A percentile compares a stretch with the other conserved stretches of the same genome.
These are phyloP conservation scores for Candida gorgasii DNA, from an alignment of 805 yeast species.

Conservation along the genomic window DNA sequence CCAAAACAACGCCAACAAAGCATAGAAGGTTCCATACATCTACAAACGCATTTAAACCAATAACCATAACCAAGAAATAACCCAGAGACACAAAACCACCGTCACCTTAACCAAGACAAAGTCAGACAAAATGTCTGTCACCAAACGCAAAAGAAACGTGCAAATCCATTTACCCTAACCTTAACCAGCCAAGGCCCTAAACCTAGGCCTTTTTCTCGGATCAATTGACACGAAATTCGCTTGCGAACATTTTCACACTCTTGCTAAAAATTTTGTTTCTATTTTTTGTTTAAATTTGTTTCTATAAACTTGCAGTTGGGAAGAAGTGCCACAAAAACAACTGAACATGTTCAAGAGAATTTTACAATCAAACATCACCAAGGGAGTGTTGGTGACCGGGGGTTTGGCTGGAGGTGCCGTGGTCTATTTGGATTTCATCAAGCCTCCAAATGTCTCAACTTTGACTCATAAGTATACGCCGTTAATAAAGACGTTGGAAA, in stretches of 20 bases:
- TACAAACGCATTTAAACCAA: too few species aligned
- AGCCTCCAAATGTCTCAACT: conserved; percentile 30
- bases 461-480: conserved; percentile 39
- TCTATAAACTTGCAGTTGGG: too few species aligned
- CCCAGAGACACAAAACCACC: too few species aligned
- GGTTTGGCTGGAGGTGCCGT: conserved; percentile 38
- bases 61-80: too few species aligned
- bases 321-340: background rate
- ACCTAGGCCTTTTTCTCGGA: conserved; percentile 1
- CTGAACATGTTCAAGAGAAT: conserved; percentile 10
- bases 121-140: too few species aligned
- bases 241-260: conserved; percentile 7
- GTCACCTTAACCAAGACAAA: too few species aligned
- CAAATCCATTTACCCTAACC: background rate
- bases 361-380: conserved; percentile 28
- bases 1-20: too few species aligned
- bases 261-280: background rate
- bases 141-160: too few species aligned
- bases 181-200: too few species aligned
- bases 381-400: conserved; percentile 31
- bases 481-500: conserved; percentile 42
- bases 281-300: too few species aligned
- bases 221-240: conserved; percentile 4
- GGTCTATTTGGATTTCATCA: conserved; percentile 42
- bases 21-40: too few species aligned